phyloP scores from a whole-genome alignment of 2,329 filamentous ascomycete genomes.

The Botrytis squamosa region DNA sequence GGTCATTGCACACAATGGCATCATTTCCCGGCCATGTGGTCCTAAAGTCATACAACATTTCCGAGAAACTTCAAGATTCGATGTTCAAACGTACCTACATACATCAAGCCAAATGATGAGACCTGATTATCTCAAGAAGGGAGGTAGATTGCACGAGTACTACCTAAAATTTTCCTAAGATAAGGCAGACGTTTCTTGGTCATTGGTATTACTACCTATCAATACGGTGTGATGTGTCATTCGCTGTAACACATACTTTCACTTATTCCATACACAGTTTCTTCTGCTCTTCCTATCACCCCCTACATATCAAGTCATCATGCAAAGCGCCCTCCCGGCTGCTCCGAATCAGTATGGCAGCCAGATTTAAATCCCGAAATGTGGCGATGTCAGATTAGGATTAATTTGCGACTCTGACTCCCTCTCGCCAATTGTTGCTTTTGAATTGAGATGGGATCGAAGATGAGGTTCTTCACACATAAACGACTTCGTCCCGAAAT shows the following conservation, averaged over 20 bases:
- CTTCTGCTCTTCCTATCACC: not conserved
- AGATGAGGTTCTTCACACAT: not conserved
- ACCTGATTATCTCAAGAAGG: not conserved
- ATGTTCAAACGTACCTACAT: not conserved
- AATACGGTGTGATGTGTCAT: not conserved
- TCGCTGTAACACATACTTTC: not conserved
- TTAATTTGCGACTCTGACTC: not conserved
- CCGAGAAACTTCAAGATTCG: not conserved
- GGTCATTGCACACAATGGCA: not conserved
- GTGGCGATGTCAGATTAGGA: constrained; percentile 4
- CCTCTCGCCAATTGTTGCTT: constrained; percentile 1
- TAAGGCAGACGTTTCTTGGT: not conserved
- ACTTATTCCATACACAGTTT: not conserved
- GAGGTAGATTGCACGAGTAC: not conserved
- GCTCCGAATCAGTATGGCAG: not conserved
- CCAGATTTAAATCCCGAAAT: not conserved
- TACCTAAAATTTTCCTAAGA: not conserved
- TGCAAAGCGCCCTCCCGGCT: not conserved
- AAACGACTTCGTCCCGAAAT: not conserved
- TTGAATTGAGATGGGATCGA: not conserved
- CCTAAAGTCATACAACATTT: not conserved
- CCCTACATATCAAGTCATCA: not conserved
- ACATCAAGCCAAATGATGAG: not conserved
- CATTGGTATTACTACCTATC: not conserved
- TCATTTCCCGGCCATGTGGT: constrained; percentile 2